Conservation (phyloP, 164 flowering plant species). For the Taxillus chinensis region DNA sequence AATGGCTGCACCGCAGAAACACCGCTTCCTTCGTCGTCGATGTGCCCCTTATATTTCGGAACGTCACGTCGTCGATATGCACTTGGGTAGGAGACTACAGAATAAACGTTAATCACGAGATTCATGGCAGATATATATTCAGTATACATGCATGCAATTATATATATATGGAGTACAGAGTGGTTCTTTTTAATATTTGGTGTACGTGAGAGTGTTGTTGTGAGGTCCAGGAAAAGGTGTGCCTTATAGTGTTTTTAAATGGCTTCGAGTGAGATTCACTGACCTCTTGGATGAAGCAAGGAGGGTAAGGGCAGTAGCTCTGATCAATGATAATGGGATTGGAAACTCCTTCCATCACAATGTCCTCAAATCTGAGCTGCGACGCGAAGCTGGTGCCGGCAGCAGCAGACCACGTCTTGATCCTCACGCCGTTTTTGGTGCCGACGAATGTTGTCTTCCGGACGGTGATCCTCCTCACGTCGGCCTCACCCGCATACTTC, state of each 20-base stretch:
- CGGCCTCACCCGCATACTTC: not conserved
- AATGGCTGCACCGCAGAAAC: not conserved
- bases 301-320: constrained; percentile 2
- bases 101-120: not conserved
- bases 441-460: not conserved
- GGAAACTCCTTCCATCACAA: not conserved
- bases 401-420: not conserved
- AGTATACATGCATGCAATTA: not conserved
- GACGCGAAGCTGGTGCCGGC: not conserved
- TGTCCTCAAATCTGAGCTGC: not conserved
- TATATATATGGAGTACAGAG: not conserved
- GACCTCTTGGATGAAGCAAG: not conserved
- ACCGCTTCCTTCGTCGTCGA: not conserved
- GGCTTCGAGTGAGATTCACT: not conserved
- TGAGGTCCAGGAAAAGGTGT: not conserved
- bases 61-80: not conserved
- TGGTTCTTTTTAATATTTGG: not conserved
- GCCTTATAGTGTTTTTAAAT: not conserved
- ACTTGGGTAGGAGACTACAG: not conserved
- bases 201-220: no score
- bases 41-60: not conserved
- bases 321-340: constrained; percentile 2
- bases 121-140: not conserved
- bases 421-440: not conserved
- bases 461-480: not conserved